phyloP scores from a whole-genome alignment of 148 eudicot species.

The Simmondsia chinensis region DNA sequence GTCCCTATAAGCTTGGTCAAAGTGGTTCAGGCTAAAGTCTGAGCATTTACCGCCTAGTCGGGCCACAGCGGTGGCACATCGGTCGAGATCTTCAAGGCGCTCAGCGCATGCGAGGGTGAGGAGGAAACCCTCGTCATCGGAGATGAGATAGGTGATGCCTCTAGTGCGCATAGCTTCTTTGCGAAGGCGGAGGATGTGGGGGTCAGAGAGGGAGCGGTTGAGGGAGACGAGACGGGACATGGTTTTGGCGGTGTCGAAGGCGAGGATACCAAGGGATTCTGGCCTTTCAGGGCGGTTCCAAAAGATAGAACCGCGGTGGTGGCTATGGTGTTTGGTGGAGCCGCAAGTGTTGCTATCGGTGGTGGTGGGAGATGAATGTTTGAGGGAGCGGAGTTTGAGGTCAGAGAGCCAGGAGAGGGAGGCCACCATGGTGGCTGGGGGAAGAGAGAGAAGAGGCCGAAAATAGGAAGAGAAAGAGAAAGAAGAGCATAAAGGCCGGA shows the following conservation, averaged over 20 bases:
- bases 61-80: constrained; percentile 35
- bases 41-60: constrained; percentile 50
- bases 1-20: constrained; percentile 42
- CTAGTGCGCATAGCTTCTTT: constrained; percentile 19
- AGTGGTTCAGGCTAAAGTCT: constrained; percentile 33
- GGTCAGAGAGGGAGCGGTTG: constrained; percentile 48
- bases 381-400: constrained; percentile 1
- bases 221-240: constrained; percentile 53
- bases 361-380: not conserved
- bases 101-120: constrained; percentile 68
- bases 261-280: constrained; percentile 40
- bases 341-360: too few species aligned
- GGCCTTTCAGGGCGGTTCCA: constrained; percentile 4
- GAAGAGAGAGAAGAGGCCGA: too few species aligned
- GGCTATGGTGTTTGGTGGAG: not conserved
- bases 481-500: too few species aligned
- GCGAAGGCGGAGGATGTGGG: constrained; percentile 24
- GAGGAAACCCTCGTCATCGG: constrained; percentile 47
- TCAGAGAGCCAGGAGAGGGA: constrained; percentile 14
- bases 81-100: constrained; percentile 72
- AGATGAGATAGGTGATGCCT: constrained; percentile 51
- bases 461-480: too few species aligned
- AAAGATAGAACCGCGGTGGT: constrained; percentile 10
- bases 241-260: constrained; percentile 69
- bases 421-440: constrained; percentile 17